Evolutionary conservation across 2,329 filamentous ascomycete genomes (phyloP).

Genomic region (Ophiostoma pallidulum): DNA sequence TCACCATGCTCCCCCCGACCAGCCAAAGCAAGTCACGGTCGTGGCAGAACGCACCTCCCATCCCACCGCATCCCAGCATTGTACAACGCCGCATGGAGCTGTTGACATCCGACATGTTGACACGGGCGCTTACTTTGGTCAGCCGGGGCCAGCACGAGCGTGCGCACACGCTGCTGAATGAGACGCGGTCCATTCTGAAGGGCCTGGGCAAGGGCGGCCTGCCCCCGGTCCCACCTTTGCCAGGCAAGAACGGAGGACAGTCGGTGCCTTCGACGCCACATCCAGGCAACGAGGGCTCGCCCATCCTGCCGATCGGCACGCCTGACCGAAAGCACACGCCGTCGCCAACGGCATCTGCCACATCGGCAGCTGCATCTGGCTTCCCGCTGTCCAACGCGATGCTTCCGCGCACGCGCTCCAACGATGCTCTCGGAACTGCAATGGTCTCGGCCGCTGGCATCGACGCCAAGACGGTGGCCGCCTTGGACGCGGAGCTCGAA

Average conservation of each 20-base stretch:
- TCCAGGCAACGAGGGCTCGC: slow-evolving; percentile 34
- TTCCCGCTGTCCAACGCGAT: slow-evolving; percentile 29
- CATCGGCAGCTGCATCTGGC: slow-evolving; percentile 31
- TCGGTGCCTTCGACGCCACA: slow-evolving; percentile 43
- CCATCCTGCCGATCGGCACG: slow-evolving; percentile 32
- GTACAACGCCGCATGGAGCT: slow-evolving; percentile 97
- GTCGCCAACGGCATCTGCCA: slow-evolving; percentile 42
- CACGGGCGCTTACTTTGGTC: slow-evolving; percentile 80
- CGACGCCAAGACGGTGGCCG: slow-evolving; percentile 69
- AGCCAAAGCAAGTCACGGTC: slow-evolving; percentile 55
- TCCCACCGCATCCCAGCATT: slow-evolving; percentile 88
- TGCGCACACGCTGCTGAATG: slow-evolving; percentile 81
- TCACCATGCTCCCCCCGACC: slow-evolving; percentile 78
- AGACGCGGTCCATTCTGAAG: slow-evolving; percentile 91
- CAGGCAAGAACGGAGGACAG: slow-evolving; percentile 28
- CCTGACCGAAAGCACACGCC: slow-evolving; percentile 48
- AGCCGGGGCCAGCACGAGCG: slow-evolving; percentile 88
- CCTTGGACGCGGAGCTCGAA: slow-evolving; percentile 85
- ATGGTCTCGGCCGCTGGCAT: slow-evolving; percentile 54
- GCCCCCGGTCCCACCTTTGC: slow-evolving; percentile 69
- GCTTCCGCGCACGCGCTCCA: slow-evolving; percentile 43
- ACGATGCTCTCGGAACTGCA: slow-evolving; percentile 48
- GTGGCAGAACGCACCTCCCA: slow-evolving; percentile 62
- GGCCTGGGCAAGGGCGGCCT: slow-evolving; percentile 91
- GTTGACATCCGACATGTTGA: slow-evolving; percentile 95